Evolutionary conservation across 371 early-diverging fungal genomes (phyloP).

Genomic region (Actinomortierella ambigua): DNA sequence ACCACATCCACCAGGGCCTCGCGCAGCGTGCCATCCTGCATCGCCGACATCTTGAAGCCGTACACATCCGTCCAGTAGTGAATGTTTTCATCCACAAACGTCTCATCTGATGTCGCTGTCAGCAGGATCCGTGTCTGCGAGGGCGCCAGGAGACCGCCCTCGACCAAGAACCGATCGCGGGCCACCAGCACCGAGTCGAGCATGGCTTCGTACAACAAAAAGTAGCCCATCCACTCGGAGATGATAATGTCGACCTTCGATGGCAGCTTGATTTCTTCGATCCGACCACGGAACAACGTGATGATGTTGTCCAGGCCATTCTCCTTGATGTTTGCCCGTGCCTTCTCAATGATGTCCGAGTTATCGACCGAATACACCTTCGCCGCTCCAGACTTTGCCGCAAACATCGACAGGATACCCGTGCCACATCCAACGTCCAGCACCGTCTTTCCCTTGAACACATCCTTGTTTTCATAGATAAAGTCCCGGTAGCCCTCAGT

Average conservation of each 20-base stretch:
- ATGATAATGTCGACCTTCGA: conserved; percentile 87
- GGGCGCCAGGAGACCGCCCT: conserved; percentile 73
- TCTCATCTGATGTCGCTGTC: conserved; percentile 78
- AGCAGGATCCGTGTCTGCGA: conserved; percentile 81
- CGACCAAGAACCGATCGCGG: conserved; percentile 78
- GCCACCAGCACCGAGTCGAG: conserved; percentile 88
- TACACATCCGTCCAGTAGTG: conserved; percentile 91
- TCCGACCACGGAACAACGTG: conserved; percentile 75
- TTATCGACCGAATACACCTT: conserved; percentile 86
- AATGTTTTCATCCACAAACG: conserved; percentile 75
- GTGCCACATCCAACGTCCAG: conserved; percentile 87
- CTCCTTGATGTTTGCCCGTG: conserved; percentile 76
- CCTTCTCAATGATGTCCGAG: conserved; percentile 84
- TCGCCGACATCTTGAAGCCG: conserved; percentile 86
- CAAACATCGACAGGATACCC: conserved; percentile 81
- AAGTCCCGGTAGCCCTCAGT: conserved; percentile 83
- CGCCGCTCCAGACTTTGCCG: conserved; percentile 76
- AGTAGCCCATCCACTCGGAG: conserved; percentile 95
- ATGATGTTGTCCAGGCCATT: conserved; percentile 79
- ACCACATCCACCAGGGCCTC: conserved; percentile 72
- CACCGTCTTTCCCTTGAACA: conserved; percentile 84
- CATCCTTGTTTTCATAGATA: conserved; percentile 81
- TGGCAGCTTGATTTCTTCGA: conserved; percentile 85
- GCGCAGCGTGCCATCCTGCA: conserved; percentile 67
- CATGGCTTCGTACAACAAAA: conserved; percentile 89